phyloP scores from a whole-genome alignment of 495 filamentous ascomycete genomes.

The Xylaria sp. region DNA sequence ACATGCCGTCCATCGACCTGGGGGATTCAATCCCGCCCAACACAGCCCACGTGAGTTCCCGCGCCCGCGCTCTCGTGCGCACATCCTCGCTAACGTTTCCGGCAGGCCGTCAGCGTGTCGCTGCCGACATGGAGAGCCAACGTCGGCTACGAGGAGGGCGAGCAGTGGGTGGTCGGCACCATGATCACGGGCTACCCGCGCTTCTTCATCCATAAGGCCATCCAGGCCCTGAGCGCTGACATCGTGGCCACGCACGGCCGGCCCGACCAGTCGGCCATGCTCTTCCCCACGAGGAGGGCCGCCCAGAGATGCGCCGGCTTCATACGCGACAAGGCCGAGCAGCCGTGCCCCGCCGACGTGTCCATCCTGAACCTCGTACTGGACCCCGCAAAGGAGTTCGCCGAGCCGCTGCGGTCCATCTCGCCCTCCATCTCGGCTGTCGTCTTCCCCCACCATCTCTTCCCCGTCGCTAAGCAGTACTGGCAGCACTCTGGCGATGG shows the following conservation, averaged over 20 bases:
- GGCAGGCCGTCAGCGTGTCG: slow-evolving; percentile 92
- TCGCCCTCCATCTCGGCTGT: slow-evolving; percentile 69
- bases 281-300: slow-evolving; percentile 75
- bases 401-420: slow-evolving; percentile 51
- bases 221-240: slow-evolving; percentile 73
- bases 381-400: slow-evolving; percentile 56
- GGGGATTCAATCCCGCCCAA: slow-evolving; percentile 67
- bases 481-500: slow-evolving; percentile 99
- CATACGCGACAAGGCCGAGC: slow-evolving; percentile 61
- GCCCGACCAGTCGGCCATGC: slow-evolving; percentile 70
- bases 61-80: slow-evolving; percentile 15
- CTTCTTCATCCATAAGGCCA: slow-evolving; percentile 90
- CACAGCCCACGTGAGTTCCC: slow-evolving; percentile 63
- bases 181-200: slow-evolving; percentile 96
- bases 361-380: slow-evolving; percentile 71
- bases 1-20: slow-evolving; percentile 52
- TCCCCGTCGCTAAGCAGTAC: slow-evolving; percentile 79
- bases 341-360: slow-evolving; percentile 55
- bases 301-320: slow-evolving; percentile 77
- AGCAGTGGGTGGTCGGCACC: slow-evolving; percentile 80
- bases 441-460: slow-evolving; percentile 69
- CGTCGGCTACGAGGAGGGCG: slow-evolving; percentile 90
- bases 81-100: slow-evolving; percentile 22
- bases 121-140: slow-evolving; percentile 93
- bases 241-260: slow-evolving; percentile 70